Conservation (phyloP, 495 filamentous ascomycete genomes). For the Penicillium lividum region DNA sequence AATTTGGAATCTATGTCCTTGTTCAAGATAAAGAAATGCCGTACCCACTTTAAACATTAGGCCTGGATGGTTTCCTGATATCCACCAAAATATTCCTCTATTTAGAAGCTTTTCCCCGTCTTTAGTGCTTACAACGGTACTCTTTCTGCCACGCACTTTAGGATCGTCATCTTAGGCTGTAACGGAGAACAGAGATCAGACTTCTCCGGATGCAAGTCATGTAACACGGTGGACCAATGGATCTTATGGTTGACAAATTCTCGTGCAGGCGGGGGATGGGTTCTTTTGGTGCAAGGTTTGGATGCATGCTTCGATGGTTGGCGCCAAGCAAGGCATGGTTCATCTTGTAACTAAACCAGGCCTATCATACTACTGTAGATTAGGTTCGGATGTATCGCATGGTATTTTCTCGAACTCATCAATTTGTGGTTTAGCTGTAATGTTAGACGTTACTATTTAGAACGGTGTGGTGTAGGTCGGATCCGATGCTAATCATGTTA, state of each 20-base stretch:
- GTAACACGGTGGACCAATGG: constrained; percentile 10
- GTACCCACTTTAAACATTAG: background rate
- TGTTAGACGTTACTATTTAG: background rate
- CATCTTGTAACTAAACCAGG: background rate
- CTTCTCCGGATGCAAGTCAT: constrained; percentile 26
- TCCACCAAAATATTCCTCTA: background rate
- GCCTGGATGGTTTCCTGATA: background rate
- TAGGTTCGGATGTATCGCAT: constrained; percentile 13
- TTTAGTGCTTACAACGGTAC: background rate
- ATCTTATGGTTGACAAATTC: constrained; percentile 20
- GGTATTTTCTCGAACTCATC: background rate
- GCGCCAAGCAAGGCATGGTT: background rate
- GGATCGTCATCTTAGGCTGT: constrained; percentile 2
- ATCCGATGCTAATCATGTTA: background rate
- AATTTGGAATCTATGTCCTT: background rate
- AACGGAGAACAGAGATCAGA: constrained; percentile 22
- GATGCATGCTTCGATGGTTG: background rate
- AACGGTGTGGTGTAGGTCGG: background rate
- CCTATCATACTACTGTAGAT: constrained; percentile 14
- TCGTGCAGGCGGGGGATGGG: constrained; percentile 19
- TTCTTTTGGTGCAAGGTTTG: constrained; percentile 1
- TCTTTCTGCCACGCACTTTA: background rate
- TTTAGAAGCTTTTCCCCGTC: background rate
- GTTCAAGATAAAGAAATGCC: background rate
- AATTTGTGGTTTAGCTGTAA: background rate